A percentile compares a stretch with the other conserved stretches of the same genome.
phyloP scores from a whole-genome alignment of 768 basidiomycete species.

The Mrakia gelida region DNA sequence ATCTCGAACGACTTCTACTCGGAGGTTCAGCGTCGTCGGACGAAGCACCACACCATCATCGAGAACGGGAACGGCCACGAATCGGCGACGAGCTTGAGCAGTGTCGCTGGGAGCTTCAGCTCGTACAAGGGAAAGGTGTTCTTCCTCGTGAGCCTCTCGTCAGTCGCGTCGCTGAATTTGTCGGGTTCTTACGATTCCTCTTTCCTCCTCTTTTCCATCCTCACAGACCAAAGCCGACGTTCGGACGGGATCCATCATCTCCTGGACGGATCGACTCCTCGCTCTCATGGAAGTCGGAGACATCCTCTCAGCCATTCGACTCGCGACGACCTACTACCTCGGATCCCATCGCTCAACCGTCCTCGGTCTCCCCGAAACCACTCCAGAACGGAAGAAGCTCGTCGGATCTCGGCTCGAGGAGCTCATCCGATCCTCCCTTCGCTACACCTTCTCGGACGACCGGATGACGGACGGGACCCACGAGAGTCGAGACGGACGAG shows the following conservation, averaged over 20 bases:
- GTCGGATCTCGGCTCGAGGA: constrained; percentile 73
- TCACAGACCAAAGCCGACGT: constrained; percentile 62
- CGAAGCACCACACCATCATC: not conserved
- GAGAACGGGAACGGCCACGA: not conserved
- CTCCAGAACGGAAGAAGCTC: constrained; percentile 55
- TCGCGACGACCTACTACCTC: constrained; percentile 74
- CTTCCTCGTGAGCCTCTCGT: constrained; percentile 60
- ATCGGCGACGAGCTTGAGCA: constrained; percentile 18
- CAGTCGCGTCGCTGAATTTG: not conserved
- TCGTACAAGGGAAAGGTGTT: constrained; percentile 89
- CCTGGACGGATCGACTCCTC: constrained; percentile 92
- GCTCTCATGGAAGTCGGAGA: constrained; percentile 76
- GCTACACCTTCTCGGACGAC: constrained; percentile 90
- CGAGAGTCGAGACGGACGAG: constrained; percentile 60
- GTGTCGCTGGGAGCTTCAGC: constrained; percentile 60
- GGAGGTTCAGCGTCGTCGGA: not conserved
- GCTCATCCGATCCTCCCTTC: constrained; percentile 79
- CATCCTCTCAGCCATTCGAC: constrained; percentile 83
- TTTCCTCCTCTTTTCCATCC: not conserved
- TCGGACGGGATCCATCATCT: constrained; percentile 75
- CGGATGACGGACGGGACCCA: constrained; percentile 88
- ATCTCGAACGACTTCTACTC: constrained; percentile 31
- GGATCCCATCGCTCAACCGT: constrained; percentile 81
- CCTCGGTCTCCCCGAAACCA: constrained; percentile 65
- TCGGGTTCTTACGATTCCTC: not conserved